These are phyloP conservation scores for Populus euphratica DNA, from an alignment of 345 rosid species.

Conservation along the genomic window DNA sequence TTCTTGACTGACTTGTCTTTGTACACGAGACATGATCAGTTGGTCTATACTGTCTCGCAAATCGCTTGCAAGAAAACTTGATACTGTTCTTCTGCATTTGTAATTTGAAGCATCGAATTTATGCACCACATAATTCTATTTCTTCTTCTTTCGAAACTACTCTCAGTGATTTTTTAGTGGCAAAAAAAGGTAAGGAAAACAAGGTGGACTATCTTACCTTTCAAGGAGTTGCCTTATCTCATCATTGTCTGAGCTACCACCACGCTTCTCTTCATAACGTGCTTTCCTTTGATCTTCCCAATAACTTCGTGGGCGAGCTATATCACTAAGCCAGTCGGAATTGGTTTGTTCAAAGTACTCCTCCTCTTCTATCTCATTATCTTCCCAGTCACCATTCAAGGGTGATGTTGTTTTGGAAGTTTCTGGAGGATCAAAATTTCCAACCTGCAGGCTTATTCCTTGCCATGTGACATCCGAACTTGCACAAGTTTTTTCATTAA, in stretches of 20 bases:
- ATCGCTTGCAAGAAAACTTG: slow-evolving; percentile 61
- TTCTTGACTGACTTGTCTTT: slow-evolving; percentile 33
- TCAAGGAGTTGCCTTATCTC: slow-evolving; percentile 69
- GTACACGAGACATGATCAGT: slow-evolving; percentile 49
- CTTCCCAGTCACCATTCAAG: slow-evolving; percentile 36
- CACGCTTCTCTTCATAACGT: slow-evolving; percentile 71
- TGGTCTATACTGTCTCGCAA: slow-evolving; percentile 66
- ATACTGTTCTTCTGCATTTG: slow-evolving; percentile 64
- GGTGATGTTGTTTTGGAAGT: slow-evolving; percentile 18
- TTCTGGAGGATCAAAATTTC: slow-evolving; percentile 21
- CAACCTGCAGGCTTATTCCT: slow-evolving; percentile 13
- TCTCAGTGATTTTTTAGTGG: neutral
- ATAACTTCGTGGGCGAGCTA: slow-evolving; percentile 77
- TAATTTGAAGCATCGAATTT: slow-evolving; percentile 8
- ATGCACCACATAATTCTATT: neutral
- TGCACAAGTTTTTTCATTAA: slow-evolving; percentile 15
- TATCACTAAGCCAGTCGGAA: slow-evolving; percentile 67
- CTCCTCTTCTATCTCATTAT: slow-evolving; percentile 36
- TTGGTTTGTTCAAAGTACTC: slow-evolving; percentile 19
- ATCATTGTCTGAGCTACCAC: slow-evolving; percentile 40
- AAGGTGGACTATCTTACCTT: slow-evolving; percentile 39
- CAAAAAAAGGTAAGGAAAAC: neutral
- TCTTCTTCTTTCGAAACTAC: neutral
- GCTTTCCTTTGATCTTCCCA: slow-evolving; percentile 75
- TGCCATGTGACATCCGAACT: slow-evolving; percentile 15